Base-by-base conservation (phyloP, 106 monocot species). In the Alisma plantagoaquatica region DNA sequence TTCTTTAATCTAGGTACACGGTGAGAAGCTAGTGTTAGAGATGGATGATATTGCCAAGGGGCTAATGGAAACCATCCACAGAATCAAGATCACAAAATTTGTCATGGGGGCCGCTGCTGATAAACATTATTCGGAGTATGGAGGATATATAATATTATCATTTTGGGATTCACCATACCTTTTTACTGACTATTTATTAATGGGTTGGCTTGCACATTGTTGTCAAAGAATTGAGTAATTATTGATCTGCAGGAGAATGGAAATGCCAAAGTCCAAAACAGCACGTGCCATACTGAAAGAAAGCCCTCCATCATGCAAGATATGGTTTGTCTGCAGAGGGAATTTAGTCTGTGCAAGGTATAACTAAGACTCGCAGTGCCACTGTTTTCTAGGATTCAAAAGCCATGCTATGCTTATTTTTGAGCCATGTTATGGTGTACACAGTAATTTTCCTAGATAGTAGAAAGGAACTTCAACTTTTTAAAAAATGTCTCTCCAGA, bases 241-340 rank as follows among this genome's bases (percentile, higher is more conserved):
- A 38, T 38, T 38, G 47, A 43, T 45, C 16, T 23, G 23, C 57
- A 82, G 82, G 73, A 77, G 54, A 73, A 61, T 77, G 77, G 62
- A 62, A 60, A 61, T 18, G 21, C 82, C 73, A 10, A 82, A 38
- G 46, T 82, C 82, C 10, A 69, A 30, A 23, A 66, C 68, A 3
- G 82, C 77, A 43, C 43, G 51, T 52, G 42, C 20, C 52, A 73
- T 82, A 43, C 64, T 58, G 26, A 51, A 70, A 66, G 50, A 70
- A 32, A 73, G 77, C 24, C 61, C 49, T 54, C 51, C 64, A 46
- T 73, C 55, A n/a, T 77, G 82, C 68, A 68, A 66, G 33, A 73
- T 82, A 38, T 66, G 54, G 77, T 82, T 77, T 57, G 44, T 77
- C 43, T 82, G 77, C 70, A 73, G 62, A 51, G 82, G 55, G 16